Evolutionary conservation across 345 rosid genomes (phyloP).

Genomic region (Acer negundo): DNA sequence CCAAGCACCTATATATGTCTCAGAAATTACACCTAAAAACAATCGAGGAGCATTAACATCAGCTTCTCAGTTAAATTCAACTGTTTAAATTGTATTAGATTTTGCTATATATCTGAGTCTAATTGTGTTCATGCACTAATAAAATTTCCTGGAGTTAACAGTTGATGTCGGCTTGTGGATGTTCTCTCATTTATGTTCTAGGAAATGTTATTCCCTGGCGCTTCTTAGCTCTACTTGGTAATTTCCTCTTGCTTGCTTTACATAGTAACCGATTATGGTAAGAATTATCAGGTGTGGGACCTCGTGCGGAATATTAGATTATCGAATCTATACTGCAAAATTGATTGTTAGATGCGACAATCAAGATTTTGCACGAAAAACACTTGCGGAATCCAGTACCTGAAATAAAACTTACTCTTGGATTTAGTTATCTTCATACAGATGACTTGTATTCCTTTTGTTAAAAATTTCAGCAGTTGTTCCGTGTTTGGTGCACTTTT

Average conservation of each 20-base stretch:
- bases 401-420: too few relatives aligned
- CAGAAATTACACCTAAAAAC: constrained; percentile 13
- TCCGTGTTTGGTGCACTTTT: constrained; percentile 33
- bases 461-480: constrained; percentile 30
- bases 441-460: neutral
- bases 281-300: too few relatives aligned
- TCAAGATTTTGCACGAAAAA: too few relatives aligned
- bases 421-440: too few relatives aligned
- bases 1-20: constrained; percentile 10
- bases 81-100: neutral
- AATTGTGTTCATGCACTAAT: neutral
- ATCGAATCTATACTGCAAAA: too few relatives aligned
- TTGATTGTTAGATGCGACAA: too few relatives aligned
- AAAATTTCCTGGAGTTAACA: neutral
- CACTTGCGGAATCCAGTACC: too few relatives aligned
- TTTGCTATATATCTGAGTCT: neutral
- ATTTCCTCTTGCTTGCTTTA: neutral
- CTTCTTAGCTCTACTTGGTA: constrained; percentile 26
- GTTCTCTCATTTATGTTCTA: constrained; percentile 8
- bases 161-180: constrained; percentile 18
- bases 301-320: too few relatives aligned
- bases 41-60: constrained; percentile 9
- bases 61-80: neutral
- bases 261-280: too few relatives aligned
- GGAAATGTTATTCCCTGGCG: constrained; percentile 31